Evolutionary conservation across 352 stramenopile genomes (phyloP).

Genomic region (Phytophthora crassamura): DNA sequence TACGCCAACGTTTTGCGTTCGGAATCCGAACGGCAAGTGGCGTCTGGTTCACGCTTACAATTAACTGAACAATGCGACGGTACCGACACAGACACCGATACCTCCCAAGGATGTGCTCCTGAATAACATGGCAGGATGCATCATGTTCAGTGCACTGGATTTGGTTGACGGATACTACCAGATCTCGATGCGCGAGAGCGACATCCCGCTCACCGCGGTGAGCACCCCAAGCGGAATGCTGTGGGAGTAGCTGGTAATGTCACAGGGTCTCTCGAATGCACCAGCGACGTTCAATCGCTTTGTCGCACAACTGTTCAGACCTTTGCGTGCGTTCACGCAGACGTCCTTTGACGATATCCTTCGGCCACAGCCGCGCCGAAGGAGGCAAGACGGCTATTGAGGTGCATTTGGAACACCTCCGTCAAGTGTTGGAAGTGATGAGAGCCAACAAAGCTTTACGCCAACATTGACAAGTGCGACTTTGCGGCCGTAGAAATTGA

Average conservation of each 20-base stretch:
- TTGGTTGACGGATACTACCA: constrained; percentile 42
- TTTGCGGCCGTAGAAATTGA: constrained; percentile 41
- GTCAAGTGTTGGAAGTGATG: constrained; percentile 31
- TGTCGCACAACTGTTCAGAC: no score
- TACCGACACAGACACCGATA: constrained; percentile 41
- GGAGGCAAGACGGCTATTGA: constrained; percentile 13
- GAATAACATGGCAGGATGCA: constrained; percentile 33
- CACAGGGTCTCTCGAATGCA: no score
- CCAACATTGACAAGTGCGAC: constrained; percentile 35
- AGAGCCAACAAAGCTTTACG: constrained; percentile 27
- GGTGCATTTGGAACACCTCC: constrained; percentile 29
- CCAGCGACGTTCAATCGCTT: no score
- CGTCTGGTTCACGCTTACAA: constrained; percentile 43
- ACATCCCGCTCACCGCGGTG: constrained; percentile 28
- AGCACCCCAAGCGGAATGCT: constrained; percentile 30
- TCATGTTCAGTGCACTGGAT: constrained; percentile 36
- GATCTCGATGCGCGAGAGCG: constrained; percentile 20
- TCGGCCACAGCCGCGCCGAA: constrained; percentile 25
- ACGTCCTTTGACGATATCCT: constrained; percentile 45
- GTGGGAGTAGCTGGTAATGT: constrained; percentile 39
- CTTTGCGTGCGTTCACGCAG: no score
- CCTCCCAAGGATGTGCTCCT: constrained; percentile 34
- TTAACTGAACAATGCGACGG: constrained; percentile 35
- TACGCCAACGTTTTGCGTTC: constrained; percentile 22
- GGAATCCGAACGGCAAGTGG: constrained; percentile 22